Evolutionary conservation across 306 rosid species (phyloP).

Genomic region (Dalbergia cultrata): DNA sequence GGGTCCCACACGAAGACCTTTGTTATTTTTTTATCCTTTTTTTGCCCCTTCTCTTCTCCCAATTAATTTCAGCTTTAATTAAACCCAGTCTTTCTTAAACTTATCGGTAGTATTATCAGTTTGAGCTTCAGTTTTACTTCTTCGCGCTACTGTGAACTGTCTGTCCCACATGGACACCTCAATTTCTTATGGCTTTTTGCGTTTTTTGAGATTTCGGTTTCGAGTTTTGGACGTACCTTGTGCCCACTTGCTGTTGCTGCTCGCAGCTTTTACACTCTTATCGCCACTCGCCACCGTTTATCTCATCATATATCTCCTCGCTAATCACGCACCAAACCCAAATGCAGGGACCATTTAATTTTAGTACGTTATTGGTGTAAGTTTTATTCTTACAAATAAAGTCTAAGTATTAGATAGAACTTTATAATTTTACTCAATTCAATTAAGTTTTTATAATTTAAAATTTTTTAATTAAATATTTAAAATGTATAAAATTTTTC

Average conservation of each 20-base stretch:
- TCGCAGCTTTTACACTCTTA: neutral
- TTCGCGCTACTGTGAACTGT: neutral
- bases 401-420: too few relatives aligned
- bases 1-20: slow-evolving; percentile 65
- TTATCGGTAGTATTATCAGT: neutral
- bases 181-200: neutral
- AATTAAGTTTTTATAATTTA: too few relatives aligned
- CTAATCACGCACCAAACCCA: neutral
- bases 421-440: too few relatives aligned
- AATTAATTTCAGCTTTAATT: slow-evolving; percentile 32
- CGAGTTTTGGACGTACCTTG: neutral
- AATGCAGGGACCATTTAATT: neutral
- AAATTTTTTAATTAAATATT: too few relatives aligned
- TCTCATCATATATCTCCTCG: neutral
- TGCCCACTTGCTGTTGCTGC: neutral
- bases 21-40: slow-evolving; percentile 16
- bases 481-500: too few relatives aligned
- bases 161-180: slow-evolving; percentile 1
- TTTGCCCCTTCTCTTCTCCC: slow-evolving; percentile 28
- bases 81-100: neutral
- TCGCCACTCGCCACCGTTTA: neutral
- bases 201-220: neutral
- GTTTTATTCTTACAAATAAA: too few relatives aligned
- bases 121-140: slow-evolving; percentile 10
- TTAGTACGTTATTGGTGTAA: too few relatives aligned